Conservation (phyloP, 176 grass and related monocot species). For the Juncus effusus region DNA sequence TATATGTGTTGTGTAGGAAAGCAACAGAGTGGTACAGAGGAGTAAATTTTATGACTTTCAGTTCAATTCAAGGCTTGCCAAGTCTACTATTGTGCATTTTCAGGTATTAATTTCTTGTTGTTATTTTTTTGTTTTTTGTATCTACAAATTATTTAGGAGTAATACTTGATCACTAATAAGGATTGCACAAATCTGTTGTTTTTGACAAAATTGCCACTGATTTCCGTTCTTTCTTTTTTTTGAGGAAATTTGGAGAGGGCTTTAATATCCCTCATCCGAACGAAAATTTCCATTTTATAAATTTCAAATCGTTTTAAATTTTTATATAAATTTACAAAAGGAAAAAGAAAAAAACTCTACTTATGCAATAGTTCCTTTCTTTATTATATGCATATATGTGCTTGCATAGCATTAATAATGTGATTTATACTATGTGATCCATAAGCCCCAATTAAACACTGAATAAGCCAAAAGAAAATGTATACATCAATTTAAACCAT, state of each 20-base stretch:
- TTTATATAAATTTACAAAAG: too few species aligned
- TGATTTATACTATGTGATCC: too few species aligned
- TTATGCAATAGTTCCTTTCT: neutral
- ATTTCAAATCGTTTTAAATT: too few species aligned
- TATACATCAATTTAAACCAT: too few species aligned
- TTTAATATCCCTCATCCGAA: too few species aligned
- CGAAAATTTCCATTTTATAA: too few species aligned
- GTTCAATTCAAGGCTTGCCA: slow-evolving; percentile 69
- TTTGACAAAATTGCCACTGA: neutral
- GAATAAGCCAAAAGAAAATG: too few species aligned
- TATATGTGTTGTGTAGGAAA: slow-evolving; percentile 36
- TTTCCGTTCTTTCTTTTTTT: neutral
- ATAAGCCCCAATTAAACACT: too few species aligned
- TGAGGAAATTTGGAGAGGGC: neutral
- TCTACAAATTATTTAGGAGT: neutral
- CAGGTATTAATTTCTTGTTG: slow-evolving; percentile 46
- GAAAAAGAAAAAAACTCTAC: too few species aligned
- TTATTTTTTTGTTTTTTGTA: slow-evolving; percentile 13
- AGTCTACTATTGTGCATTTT: slow-evolving; percentile 80
- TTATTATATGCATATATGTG: slow-evolving; percentile 1
- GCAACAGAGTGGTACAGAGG: slow-evolving; percentile 48
- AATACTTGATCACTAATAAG: neutral
- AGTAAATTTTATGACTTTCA: slow-evolving; percentile 81
- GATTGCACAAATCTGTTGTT: neutral
- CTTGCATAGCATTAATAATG: neutral